A percentile compares a stretch with the other conserved stretches of the same genome.
phyloP scores from a whole-genome alignment of 108 stramenopile species.

The Parietichytrium sp. region DNA sequence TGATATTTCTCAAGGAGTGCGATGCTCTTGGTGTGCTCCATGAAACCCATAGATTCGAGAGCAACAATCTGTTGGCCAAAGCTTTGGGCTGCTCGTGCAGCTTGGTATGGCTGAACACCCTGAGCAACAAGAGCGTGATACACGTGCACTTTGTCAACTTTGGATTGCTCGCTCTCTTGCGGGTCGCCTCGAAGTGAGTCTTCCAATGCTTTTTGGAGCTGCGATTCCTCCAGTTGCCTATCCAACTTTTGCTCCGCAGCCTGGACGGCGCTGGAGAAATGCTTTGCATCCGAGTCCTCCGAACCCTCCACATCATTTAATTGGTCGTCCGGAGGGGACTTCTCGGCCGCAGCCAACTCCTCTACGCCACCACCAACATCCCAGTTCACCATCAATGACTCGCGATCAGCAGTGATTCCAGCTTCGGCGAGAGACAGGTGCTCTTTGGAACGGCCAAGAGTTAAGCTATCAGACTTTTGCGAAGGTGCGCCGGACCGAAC shows the following conservation, averaged over 20 bases:
- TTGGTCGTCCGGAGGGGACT: no score
- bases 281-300: neutral
- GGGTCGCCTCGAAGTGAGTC: neutral
- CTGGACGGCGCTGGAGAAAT: neutral
- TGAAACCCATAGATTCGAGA: slow-evolving; percentile 18
- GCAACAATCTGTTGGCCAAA: neutral
- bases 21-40: neutral
- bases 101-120: neutral
- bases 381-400: slow-evolving; percentile 30
- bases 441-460: no score
- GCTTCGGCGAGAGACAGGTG: neutral
- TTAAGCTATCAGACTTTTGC: no score
- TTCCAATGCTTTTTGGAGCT: neutral
- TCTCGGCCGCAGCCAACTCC: neutral
- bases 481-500: no score
- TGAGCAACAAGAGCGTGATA: neutral
- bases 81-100: neutral
- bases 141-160: neutral
- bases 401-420: neutral
- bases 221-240: neutral
- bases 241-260: neutral
- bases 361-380: neutral
- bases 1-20: slow-evolving; percentile 16
- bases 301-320: neutral
- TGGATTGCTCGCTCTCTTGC: neutral